These are phyloP conservation scores for Rubroboletus pulcherrimus DNA, from an alignment of 768 basidiomycete species.

Conservation along the genomic window DNA sequence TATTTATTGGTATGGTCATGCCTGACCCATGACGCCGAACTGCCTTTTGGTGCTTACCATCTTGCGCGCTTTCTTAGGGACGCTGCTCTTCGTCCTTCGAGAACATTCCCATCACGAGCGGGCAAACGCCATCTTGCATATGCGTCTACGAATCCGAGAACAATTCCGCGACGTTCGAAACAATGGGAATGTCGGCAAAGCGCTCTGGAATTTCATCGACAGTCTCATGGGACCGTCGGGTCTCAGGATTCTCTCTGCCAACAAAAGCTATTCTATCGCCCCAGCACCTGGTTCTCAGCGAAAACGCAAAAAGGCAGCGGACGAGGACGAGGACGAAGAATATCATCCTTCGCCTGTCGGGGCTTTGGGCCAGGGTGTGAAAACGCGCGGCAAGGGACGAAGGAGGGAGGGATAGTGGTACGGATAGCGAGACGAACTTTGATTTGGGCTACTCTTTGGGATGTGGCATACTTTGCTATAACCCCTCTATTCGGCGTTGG, in stretches of 20 bases:
- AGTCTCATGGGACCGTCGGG: conserved; percentile 34
- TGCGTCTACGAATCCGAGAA: conserved; percentile 55
- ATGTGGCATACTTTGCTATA: not conserved
- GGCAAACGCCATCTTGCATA: conserved; percentile 51
- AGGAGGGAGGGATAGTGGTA: conserved; percentile 13
- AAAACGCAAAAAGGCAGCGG: conserved; percentile 30
- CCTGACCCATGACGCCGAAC: not conserved
- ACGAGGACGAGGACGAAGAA: conserved; percentile 39
- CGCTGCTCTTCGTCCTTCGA: conserved; percentile 57
- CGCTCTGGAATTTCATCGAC: conserved; percentile 57
- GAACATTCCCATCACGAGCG: conserved; percentile 39
- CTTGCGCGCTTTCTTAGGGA: conserved; percentile 42
- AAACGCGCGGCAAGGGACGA: conserved; percentile 40
- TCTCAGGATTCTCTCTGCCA: conserved; percentile 27
- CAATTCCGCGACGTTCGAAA: conserved; percentile 62
- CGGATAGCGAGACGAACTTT: not conserved
- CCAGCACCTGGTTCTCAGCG: conserved; percentile 19
- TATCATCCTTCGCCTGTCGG: conserved; percentile 45
- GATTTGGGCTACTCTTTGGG: not conserved
- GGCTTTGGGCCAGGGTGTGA: conserved; percentile 35
- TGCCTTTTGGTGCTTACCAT: not conserved
- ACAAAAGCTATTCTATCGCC: conserved; percentile 11
- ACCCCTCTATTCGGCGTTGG: not conserved
- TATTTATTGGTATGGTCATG: conserved; percentile 63
- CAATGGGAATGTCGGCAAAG: conserved; percentile 51